Evolutionary conservation across 331 rosid species (phyloP).

Genomic region (Saraca asoca): DNA sequence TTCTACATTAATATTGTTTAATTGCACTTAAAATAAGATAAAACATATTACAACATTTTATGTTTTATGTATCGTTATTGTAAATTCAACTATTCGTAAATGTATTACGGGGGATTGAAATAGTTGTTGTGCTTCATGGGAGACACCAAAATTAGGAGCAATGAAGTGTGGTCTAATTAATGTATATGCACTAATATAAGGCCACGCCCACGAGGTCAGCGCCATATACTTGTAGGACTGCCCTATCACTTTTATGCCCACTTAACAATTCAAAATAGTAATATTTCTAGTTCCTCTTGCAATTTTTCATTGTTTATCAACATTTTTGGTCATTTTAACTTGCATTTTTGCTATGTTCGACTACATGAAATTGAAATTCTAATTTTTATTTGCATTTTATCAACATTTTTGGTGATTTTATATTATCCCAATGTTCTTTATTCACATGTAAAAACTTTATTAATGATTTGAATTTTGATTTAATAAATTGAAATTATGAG

Average conservation of each 20-base stretch:
- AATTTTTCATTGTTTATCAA: not conserved
- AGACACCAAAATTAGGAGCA: slow-evolving; percentile 19
- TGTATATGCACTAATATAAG: slow-evolving; percentile 39
- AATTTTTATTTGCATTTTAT: too few relatives aligned
- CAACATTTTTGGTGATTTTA: too few relatives aligned
- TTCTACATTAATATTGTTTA: too few relatives aligned
- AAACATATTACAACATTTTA: slow-evolving; percentile 37
- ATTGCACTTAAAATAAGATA: not conserved
- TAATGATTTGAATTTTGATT: too few relatives aligned
- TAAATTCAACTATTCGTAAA: too few relatives aligned
- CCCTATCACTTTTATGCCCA: slow-evolving; percentile 33
- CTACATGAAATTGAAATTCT: too few relatives aligned
- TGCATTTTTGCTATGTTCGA: too few relatives aligned
- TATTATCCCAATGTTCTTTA: too few relatives aligned
- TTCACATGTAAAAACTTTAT: too few relatives aligned
- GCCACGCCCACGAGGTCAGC: slow-evolving; percentile 66
- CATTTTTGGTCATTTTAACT: too few relatives aligned
- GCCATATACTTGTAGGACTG: slow-evolving; percentile 37
- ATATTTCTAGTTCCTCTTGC: too few relatives aligned
- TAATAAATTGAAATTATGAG: too few relatives aligned
- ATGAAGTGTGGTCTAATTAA: slow-evolving; percentile 29
- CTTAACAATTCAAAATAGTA: not conserved
- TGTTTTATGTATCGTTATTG: not conserved
- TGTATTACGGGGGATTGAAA: not conserved
- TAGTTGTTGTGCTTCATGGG: slow-evolving; percentile 19